Conservation (phyloP, 2,329 filamentous ascomycete genomes). For the Cladophialophora chaetospira region DNA sequence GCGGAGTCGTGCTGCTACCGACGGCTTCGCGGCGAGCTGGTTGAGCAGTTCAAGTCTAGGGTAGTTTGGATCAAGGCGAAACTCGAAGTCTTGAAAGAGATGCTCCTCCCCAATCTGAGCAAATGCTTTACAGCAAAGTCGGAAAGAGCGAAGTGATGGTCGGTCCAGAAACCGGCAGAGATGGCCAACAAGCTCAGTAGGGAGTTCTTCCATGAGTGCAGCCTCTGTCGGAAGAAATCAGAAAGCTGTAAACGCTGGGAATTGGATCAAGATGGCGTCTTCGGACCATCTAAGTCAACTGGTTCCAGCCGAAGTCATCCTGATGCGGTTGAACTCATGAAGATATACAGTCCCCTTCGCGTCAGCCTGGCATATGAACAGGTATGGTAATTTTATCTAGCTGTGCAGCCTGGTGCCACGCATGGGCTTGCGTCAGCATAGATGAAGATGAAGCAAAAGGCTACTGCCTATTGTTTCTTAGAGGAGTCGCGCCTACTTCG, state of each 20-base stretch:
- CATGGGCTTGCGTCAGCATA: slow-evolving; percentile 3
- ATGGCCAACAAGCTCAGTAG: slow-evolving; percentile 21
- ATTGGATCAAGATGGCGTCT: too few species aligned
- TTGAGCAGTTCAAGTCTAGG: slow-evolving; percentile 21
- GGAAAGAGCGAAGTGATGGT: slow-evolving; percentile 18
- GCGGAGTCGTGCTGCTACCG: slow-evolving; percentile 22
- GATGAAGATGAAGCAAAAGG: background rate
- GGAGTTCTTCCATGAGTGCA: slow-evolving; percentile 28
- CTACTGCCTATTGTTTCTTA: too few species aligned
- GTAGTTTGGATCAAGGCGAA: slow-evolving; percentile 25
- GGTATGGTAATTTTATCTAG: background rate
- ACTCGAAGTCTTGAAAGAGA: slow-evolving; percentile 29
- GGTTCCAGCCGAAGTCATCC: background rate
- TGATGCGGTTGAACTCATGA: background rate
- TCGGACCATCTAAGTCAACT: background rate
- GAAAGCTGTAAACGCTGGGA: too few species aligned
- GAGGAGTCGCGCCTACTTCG: too few species aligned
- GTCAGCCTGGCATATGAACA: slow-evolving; percentile 6
- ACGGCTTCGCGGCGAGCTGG: slow-evolving; percentile 16
- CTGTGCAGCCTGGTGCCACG: slow-evolving; percentile 1
- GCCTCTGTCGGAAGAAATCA: too few species aligned
- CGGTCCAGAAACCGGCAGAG: slow-evolving; percentile 23
- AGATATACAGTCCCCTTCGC: slow-evolving; percentile 9
- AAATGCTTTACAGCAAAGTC: slow-evolving; percentile 23
- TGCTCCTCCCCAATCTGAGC: slow-evolving; percentile 17